Conservation (phyloP, 257 asterid species). For the Jaltomata sinuosa region DNA sequence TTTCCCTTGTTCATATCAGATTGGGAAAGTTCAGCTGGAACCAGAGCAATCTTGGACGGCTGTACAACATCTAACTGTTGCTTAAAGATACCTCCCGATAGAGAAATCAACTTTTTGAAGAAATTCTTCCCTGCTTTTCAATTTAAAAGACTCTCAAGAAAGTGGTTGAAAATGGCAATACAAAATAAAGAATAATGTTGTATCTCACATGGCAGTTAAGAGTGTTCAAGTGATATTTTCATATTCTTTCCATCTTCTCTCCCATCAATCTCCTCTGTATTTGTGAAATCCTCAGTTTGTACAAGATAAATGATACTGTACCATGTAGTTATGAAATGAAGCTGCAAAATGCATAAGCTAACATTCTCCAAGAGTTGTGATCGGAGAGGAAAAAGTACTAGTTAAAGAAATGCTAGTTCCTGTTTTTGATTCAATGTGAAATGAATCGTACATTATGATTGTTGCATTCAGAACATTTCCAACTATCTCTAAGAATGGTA, state of each 20-base stretch:
- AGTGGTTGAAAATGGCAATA: not conserved
- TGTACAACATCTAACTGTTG: slow-evolving; percentile 48
- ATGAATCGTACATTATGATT: not conserved
- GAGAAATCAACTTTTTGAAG: not conserved
- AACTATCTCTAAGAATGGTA: not conserved
- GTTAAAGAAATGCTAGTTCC: not conserved
- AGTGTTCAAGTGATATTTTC: not conserved
- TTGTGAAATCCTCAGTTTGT: not conserved
- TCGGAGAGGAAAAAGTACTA: not conserved
- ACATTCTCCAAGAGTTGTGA: not conserved
- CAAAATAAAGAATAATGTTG: not conserved
- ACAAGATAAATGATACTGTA: not conserved
- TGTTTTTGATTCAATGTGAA: not conserved
- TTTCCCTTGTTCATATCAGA: slow-evolving; percentile 33
- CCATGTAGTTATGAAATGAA: not conserved
- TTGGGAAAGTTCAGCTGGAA: slow-evolving; percentile 59
- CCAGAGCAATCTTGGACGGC: slow-evolving; percentile 87
- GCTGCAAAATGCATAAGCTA: not conserved
- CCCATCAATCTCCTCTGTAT: not conserved
- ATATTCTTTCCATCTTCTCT: not conserved
- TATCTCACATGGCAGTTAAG: not conserved
- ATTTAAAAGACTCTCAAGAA: not conserved
- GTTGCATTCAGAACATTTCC: not conserved
- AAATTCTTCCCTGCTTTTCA: not conserved
- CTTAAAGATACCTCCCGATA: slow-evolving; percentile 17